phyloP scores from a whole-genome alignment of 176 grass and related monocot species.

The Aegilops sharonensis region DNA sequence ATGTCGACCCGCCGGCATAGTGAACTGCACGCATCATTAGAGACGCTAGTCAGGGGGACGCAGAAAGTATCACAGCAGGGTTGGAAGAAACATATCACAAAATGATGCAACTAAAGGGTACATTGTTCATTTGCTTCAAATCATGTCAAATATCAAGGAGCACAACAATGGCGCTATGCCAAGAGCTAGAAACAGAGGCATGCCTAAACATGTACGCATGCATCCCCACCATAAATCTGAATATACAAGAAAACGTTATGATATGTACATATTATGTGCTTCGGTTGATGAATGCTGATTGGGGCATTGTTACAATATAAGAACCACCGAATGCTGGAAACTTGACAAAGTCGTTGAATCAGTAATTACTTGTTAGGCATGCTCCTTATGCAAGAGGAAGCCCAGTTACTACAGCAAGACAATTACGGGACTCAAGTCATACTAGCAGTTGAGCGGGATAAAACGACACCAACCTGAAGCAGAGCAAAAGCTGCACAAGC shows the following conservation, averaged over 20 bases:
- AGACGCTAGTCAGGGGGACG: background rate
- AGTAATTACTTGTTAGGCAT: background rate
- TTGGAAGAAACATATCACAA: background rate
- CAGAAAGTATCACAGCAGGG: background rate
- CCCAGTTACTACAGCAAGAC: background rate
- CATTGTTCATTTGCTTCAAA: background rate
- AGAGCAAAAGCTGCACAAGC: constrained; percentile 99
- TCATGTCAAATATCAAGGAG: background rate
- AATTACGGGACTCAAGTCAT: background rate
- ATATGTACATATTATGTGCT: too few species aligned
- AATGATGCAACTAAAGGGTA: too few species aligned
- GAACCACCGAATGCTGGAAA: background rate
- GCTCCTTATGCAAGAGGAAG: background rate
- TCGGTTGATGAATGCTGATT: too few species aligned
- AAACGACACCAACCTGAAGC: constrained; percentile 74
- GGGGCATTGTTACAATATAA: background rate
- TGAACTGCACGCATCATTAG: constrained; percentile 63
- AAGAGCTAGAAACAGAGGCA: background rate
- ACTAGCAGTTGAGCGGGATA: background rate
- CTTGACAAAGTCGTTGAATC: background rate
- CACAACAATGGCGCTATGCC: background rate
- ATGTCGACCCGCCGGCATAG: constrained; percentile 80
- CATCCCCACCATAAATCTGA: background rate
- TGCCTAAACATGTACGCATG: background rate
- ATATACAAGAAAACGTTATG: background rate